Evolutionary conservation across 805 yeast species (phyloP), one percentile per base, ranked within the genome.

Genomic region (Metschnikowia gelsemii): DNA sequence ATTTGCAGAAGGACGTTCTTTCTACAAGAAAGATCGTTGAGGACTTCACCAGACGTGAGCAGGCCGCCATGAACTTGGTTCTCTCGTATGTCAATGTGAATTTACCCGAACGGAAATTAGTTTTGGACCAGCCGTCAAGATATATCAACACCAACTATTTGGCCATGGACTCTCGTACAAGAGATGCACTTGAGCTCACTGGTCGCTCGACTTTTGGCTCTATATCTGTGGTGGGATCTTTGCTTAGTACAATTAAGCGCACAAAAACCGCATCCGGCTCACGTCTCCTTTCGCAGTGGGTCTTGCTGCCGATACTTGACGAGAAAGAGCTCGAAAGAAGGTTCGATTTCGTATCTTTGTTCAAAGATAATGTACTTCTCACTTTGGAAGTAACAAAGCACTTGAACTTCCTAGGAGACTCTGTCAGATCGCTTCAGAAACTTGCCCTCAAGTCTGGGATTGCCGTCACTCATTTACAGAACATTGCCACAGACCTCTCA

Each of bases 261-360:
- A 91, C 98, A 0, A 78, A 76, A 3, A 88, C 98, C 0, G 72
- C 82, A 1, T 80, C 93, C 0, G 98, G 98, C 0, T 68, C 95
- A 0, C 67, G 98, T 30, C 56, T 85, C n/a, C 63, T 93, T 9
- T 76, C 82, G 6, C 80, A 82, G 38, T 88, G 97, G 96, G 63
- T 91, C 4, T 72, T 86, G 19, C 79, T 87, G 2, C 99, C 99
- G 0, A 73, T 87, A 0, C 72, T 84, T 8, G 76, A 83, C 52
- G 53, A 76, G 0, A 52, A 57, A 0, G 84, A 78, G 46, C 79
- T 93, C 11, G 59, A 59, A 13, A 53, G 58, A 14, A 67, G 99
- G 20, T 72, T 68, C 40, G 46, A 50, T 2, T 68, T 62, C 42
- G 75, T 70, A 2, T 37, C 49, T 9, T 40, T 66, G 8, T 67